Evolutionary conservation across 495 filamentous ascomycete genomes (phyloP), one percentile per base, ranked within the genome.

Genomic region (Melanomma pulvis-pyrius): DNA sequence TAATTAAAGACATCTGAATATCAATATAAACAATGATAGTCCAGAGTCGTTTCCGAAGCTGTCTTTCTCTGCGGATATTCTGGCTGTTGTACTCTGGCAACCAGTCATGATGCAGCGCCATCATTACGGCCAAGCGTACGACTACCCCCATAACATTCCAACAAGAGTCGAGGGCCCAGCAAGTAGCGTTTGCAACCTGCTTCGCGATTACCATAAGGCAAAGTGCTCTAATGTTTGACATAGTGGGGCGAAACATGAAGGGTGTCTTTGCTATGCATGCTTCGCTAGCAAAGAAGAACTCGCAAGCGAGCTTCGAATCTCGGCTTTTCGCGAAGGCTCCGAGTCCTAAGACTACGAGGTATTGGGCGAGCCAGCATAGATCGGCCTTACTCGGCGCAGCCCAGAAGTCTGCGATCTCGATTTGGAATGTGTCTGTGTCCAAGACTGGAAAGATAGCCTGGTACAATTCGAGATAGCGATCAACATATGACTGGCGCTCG

Each of bases 101-200:
- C n/a, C 28, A 22, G 28, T 54, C 30, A 9, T 54, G 19, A 46
- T 63, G 46, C 28, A 63, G 32, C 7, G 17, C 19, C 47, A 54
- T 28, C 49, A 63, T 53, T 9, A 54, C 21, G 4, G 59, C 47
- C 12, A 63, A 11, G 30, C 59, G 59, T n/a, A 63, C 44, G 28
- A 63, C 29, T 29, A 46, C 6, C 7, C 59, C 59, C 30, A 54
- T 53, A 1, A 63, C 13, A 26, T 19, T 39, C 59, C 59, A 63
- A 25, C 59, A 53, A 3, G 59, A 39, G 36, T 63, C 59, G n/a
- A 63, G 26, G 3, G 59, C 47, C 59, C 59, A 63, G 24, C 59
- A 63, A 26, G 59, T 63, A 19, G 59, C 59, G 28, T 63, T 53
- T 17, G 59, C 49, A 63, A 54, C 59, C 29, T 63, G 59, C 28